These are phyloP conservation scores for Rhynchosporium secalis DNA, from an alignment of 2,329 filamentous ascomycete species.

Conservation along the genomic window DNA sequence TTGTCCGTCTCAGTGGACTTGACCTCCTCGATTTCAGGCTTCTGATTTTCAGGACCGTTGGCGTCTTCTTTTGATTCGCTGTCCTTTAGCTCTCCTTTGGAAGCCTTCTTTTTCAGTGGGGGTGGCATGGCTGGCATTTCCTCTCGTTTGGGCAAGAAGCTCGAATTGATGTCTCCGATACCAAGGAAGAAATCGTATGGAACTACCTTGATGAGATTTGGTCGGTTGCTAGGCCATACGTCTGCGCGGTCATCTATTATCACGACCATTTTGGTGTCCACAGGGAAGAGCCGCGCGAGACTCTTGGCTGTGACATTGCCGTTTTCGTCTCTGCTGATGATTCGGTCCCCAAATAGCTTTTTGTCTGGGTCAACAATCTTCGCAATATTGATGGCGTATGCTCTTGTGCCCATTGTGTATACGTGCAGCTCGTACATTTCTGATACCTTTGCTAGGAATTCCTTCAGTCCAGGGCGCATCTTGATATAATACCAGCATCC, in stretches of 20 bases:
- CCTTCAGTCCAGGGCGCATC: conserved; percentile 79
- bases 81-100: conserved; percentile 17
- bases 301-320: conserved; percentile 90
- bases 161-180: conserved; percentile 98
- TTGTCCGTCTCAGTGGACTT: conserved; percentile 45
- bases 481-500: conserved; percentile 99
- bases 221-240: conserved; percentile 88
- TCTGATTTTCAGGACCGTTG: neutral
- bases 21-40: conserved; percentile 8
- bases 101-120: conserved; percentile 30
- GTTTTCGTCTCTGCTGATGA: conserved; percentile 96
- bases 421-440: conserved; percentile 92
- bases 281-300: conserved; percentile 86
- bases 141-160: conserved; percentile 81
- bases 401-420: conserved; percentile 97
- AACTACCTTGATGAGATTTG: conserved; percentile 90
- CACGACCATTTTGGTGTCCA: conserved; percentile 98
- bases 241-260: conserved; percentile 98
- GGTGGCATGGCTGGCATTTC: conserved; percentile 45
- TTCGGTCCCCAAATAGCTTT: conserved; percentile 88
- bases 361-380: conserved; percentile 88
- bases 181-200: conserved; percentile 98
- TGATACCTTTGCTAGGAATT: conserved; percentile 77
- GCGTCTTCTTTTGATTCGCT: conserved; percentile 12
- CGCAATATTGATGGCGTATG: conserved; percentile 91